Conservation (phyloP, 768 basidiomycete species). For the Phlebiopsis flavidoalba region DNA sequence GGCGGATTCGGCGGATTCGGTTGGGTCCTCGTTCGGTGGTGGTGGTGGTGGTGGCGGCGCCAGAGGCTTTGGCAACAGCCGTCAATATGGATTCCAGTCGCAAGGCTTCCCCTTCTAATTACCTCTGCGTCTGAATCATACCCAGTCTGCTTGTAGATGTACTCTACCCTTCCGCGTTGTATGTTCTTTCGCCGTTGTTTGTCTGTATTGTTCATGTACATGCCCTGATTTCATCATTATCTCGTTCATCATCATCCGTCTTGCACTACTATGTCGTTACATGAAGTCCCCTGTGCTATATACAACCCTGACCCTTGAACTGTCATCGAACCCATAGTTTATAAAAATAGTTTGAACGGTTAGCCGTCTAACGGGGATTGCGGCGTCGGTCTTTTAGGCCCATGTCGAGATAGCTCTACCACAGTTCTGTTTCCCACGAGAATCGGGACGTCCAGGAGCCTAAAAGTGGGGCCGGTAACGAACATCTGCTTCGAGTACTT, state of each 20-base stretch:
- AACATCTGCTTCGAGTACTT: no score
- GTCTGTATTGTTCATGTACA: neutral
- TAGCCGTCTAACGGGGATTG: no score
- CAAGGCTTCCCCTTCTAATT: slow-evolving; percentile 1
- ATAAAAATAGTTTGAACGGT: no score
- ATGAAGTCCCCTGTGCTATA: neutral
- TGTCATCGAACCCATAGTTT: no score
- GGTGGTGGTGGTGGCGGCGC: neutral
- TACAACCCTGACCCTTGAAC: no score
- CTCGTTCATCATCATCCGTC: neutral
- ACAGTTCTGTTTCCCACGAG: no score
- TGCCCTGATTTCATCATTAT: neutral
- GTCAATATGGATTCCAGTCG: neutral
- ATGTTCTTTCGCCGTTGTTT: neutral
- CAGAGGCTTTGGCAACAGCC: neutral
- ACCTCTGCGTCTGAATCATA: neutral
- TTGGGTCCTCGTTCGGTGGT: slow-evolving; percentile 16
- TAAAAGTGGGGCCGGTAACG: no score
- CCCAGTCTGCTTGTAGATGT: no score
- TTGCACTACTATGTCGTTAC: neutral
- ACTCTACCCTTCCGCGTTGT: neutral
- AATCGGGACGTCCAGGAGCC: no score
- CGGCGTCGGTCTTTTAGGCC: no score
- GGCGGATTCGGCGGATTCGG: slow-evolving; percentile 25
- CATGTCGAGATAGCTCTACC: no score